Percentiles rank a stretch among this genome's conserved stretches.
Evolutionary conservation across 2,329 filamentous ascomycete species (phyloP).

Genomic region (Phialophora chinensis): DNA sequence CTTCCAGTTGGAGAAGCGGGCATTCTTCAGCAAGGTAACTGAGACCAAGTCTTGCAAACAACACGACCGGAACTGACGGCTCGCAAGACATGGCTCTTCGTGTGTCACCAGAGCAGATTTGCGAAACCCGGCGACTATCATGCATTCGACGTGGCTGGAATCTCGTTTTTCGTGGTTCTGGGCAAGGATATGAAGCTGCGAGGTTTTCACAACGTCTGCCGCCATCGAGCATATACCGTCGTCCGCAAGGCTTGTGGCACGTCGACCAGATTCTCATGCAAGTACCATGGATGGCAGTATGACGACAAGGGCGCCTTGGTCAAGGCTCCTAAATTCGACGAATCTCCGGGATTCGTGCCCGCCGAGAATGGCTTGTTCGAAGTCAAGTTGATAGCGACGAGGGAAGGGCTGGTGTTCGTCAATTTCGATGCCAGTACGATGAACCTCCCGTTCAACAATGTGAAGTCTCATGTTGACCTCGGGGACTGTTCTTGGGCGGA

Average conservation of each 20-base stretch:
- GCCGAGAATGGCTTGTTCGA: constrained; percentile 61
- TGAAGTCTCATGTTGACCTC: constrained; percentile 35
- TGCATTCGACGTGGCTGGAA: constrained; percentile 61
- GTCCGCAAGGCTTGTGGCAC: constrained; percentile 59
- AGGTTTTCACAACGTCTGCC: constrained; percentile 68
- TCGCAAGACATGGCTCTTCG: constrained; percentile 44
- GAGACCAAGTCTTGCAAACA: constrained; percentile 49
- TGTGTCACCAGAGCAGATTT: constrained; percentile 53
- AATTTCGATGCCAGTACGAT: constrained; percentile 37
- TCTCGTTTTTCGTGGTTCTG: constrained; percentile 61
- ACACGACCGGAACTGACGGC: constrained; percentile 13
- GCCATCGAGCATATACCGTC: constrained; percentile 66
- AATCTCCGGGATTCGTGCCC: constrained; percentile 63
- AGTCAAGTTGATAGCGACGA: constrained; percentile 32
- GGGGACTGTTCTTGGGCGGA: constrained; percentile 30
- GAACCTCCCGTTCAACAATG: constrained; percentile 35
- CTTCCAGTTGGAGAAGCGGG: constrained; percentile 57
- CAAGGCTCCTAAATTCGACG: constrained; percentile 66
- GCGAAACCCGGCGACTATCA: constrained; percentile 63
- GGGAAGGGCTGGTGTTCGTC: constrained; percentile 36
- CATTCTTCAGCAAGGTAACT: constrained; percentile 56
- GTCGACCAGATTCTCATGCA: constrained; percentile 58
- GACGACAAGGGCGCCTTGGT: constrained; percentile 63
- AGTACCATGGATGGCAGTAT: constrained; percentile 69
- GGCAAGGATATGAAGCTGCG: constrained; percentile 61